Conservation (phyloP, 108 stramenopile species). For the Ochromonas danica region DNA sequence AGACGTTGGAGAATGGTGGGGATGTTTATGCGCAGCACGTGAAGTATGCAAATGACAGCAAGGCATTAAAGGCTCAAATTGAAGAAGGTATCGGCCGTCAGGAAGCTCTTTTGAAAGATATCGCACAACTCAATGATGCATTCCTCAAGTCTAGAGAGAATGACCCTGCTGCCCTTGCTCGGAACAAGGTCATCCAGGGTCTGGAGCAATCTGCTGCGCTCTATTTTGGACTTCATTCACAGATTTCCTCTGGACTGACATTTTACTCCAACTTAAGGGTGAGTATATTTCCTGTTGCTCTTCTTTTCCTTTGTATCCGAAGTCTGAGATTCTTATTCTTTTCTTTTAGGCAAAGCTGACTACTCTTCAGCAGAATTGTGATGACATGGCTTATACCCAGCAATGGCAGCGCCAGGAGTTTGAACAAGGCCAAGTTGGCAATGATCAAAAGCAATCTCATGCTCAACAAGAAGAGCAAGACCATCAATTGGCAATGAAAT, state of each 20-base stretch:
- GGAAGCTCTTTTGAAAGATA: neutral
- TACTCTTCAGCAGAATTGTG: conserved; percentile 2
- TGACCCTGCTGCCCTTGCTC: conserved; percentile 15
- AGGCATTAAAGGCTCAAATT: neutral
- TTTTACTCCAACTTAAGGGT: conserved; percentile 24
- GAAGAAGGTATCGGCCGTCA: neutral
- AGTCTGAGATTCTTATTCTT: neutral
- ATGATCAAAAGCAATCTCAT: neutral
- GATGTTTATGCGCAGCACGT: neutral
- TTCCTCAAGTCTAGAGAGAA: neutral
- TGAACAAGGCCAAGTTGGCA: neutral
- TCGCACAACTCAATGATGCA: neutral
- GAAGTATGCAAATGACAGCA: neutral
- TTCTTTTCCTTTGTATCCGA: neutral
- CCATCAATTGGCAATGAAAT: conserved; percentile 6
- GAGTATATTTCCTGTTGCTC: neutral
- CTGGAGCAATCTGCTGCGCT: neutral
- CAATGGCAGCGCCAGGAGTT: conserved; percentile 34
- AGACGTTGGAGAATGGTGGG: neutral
- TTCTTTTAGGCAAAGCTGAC: conserved; percentile 2
- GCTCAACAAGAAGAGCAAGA: conserved; percentile 5
- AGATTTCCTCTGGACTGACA: conserved; percentile 10
- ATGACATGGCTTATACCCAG: conserved; percentile 31
- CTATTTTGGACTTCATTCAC: conserved; percentile 6
- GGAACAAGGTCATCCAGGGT: neutral